These are phyloP conservation scores for Naganishia kalamii DNA, from an alignment of 768 basidiomycete species.

Conservation along the genomic window DNA sequence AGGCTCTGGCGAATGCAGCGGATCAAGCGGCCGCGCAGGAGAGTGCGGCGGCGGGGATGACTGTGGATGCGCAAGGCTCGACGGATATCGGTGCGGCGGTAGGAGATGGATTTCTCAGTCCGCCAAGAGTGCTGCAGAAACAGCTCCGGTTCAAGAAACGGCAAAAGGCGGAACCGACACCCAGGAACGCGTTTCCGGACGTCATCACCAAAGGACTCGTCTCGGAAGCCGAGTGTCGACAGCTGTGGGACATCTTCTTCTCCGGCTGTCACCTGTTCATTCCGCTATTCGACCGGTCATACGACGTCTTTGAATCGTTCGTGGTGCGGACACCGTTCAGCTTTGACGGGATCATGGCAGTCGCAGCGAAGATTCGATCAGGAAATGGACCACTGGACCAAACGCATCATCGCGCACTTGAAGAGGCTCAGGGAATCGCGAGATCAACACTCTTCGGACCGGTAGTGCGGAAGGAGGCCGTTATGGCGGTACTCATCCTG, in stretches of 20 bases:
- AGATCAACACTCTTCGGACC: constrained; percentile 88
- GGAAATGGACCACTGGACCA: constrained; percentile 70
- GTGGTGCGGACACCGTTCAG: constrained; percentile 93
- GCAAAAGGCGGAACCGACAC: constrained; percentile 43
- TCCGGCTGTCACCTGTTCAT: constrained; percentile 94
- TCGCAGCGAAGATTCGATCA: constrained; percentile 84
- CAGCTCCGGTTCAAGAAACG: constrained; percentile 38
- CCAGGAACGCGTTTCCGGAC: constrained; percentile 45
- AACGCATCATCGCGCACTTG: constrained; percentile 82
- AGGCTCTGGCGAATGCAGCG: constrained; percentile 89
- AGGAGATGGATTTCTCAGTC: constrained; percentile 19
- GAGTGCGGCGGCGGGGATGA: constrained; percentile 47
- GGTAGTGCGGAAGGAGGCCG: constrained; percentile 87
- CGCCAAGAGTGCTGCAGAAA: constrained; percentile 19
- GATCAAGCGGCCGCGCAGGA: constrained; percentile 63
- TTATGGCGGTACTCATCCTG: constrained; percentile 80
- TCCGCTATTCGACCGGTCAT: constrained; percentile 83
- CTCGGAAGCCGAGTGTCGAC: constrained; percentile 73
- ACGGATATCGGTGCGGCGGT: constrained; percentile 8
- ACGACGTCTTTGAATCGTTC: constrained; percentile 87
- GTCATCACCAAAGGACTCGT: constrained; percentile 67
- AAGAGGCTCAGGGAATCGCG: constrained; percentile 93
- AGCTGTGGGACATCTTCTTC: constrained; percentile 92
- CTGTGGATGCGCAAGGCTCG: constrained; percentile 58
- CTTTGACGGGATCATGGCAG: constrained; percentile 84